Base-by-base conservation (phyloP, 768 basidiomycete genomes). In the Kondoa malvinella region DNA sequence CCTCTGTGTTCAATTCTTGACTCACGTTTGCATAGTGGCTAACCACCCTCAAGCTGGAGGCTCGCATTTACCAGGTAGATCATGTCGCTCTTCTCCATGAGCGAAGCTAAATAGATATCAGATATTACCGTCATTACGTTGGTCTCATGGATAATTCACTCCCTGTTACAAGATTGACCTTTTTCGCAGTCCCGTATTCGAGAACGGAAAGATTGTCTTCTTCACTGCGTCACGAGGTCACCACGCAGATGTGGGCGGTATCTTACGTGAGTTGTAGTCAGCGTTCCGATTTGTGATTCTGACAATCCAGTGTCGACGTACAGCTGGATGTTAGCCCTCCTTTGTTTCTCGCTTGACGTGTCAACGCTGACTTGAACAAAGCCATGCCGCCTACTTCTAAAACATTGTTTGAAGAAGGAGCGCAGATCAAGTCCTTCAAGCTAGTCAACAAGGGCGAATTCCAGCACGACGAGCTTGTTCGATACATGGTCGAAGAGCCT, bases 401-500 rank as follows among this genome's bases (percentile, higher is more conserved):
- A 71, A 90, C 83, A 70, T 86, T 95, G 57, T 92, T 88, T 73
- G 88, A 97, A 76, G 92, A 97, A 76, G 92, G 92, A 25, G 94
- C 92, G 0, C 83, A 91, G 73, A 86, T 96, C 64, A 83, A 85
- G 72, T 87, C 86, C 75, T 89, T 95, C 82, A 95, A 92, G 78
- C 85, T 97, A 69, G 92, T 97, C 4, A 80, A 84, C 57, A 83
- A 81, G 15, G 90, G 92, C 1, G 77, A 87, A 2, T 95, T 92
- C 75, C 85, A 95, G 76, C 80, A 81, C 58, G 80, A 85, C 27
- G 86, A 86, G 0, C 78, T 97, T 30, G 75, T 85, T 56, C 84
- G 88, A 60, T 83, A 87, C 73, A 87, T 96, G 85, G 79, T 92
- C 58, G 86, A 86, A 27, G 84, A 84, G 71, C 91, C 92, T 0